Evolutionary conservation across 1,284 basidiomycete genomes (phyloP).

Genomic region (Irpex rosettiformis): DNA sequence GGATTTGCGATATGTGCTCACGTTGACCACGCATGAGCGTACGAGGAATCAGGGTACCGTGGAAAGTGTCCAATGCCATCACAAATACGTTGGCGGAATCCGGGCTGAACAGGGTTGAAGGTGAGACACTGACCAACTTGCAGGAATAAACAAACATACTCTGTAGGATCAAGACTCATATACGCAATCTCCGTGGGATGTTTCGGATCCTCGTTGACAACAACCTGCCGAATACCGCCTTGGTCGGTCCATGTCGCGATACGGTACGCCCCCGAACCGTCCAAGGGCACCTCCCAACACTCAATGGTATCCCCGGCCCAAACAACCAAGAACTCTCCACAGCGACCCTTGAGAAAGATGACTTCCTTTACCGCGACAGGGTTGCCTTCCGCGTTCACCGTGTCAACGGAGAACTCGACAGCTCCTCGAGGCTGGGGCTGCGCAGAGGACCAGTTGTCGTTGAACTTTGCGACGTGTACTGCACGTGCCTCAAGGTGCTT

Average conservation of each 20-base stretch:
- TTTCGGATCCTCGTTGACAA: slow-evolving; percentile 31
- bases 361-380: slow-evolving; percentile 26
- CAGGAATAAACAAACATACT: slow-evolving; percentile 17
- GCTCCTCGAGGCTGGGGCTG: slow-evolving; percentile 23
- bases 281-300: slow-evolving; percentile 37
- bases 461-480: slow-evolving; percentile 33
- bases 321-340: slow-evolving; percentile 32
- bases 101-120: slow-evolving; percentile 1
- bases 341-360: slow-evolving; percentile 30
- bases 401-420: slow-evolving; percentile 25
- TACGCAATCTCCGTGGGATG: slow-evolving; percentile 26
- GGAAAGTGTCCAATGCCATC: slow-evolving; percentile 27
- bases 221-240: slow-evolving; percentile 24
- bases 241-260: slow-evolving; percentile 28
- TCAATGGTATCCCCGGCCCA: slow-evolving; percentile 23
- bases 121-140: background rate
- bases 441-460: slow-evolving; percentile 34
- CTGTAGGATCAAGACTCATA: slow-evolving; percentile 17
- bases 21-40: slow-evolving; percentile 19
- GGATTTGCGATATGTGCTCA: slow-evolving; percentile 20
- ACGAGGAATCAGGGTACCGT: slow-evolving; percentile 21
- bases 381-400: slow-evolving; percentile 15
- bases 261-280: slow-evolving; percentile 29
- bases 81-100: slow-evolving; percentile 16
- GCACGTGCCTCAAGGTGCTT: slow-evolving; percentile 34